Conservation (phyloP, 2,329 filamentous ascomycete species). For the Bipolaris sorokiniana region DNA sequence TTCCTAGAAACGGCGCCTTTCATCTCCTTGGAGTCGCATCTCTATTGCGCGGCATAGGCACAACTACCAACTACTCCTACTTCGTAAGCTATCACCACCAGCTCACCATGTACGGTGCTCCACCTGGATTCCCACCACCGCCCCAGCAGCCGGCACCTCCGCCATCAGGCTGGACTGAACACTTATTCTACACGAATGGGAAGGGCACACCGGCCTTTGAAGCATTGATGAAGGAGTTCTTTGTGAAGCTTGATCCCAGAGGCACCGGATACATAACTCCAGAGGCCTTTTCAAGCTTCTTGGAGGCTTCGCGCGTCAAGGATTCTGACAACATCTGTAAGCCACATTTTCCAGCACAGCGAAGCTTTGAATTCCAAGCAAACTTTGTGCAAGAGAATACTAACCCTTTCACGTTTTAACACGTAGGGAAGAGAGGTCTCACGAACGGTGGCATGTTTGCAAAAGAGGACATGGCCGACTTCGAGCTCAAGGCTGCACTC, state of each 20-base stretch:
- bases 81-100: background rate
- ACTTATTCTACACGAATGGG: conserved; percentile 7
- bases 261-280: conserved; percentile 4
- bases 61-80: background rate
- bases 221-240: conserved; percentile 4
- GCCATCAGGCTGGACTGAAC: conserved; percentile 6
- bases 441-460: background rate
- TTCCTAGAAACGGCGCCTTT: no score
- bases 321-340: conserved; percentile 1
- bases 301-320: background rate
- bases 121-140: background rate
- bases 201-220: conserved; percentile 1
- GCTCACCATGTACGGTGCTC: background rate
- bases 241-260: background rate
- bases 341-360: background rate
- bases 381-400: background rate
- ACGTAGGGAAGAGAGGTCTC: conserved; percentile 2
- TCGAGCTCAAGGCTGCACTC: conserved; percentile 1
- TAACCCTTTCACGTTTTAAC: background rate
- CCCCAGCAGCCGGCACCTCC: conserved; percentile 1
- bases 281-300: conserved; percentile 1
- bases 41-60: background rate
- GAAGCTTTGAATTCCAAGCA: background rate
- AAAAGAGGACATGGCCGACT: conserved; percentile 8
- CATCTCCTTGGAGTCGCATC: background rate